Base-by-base conservation (phyloP, 2,329 filamentous ascomycete genomes). In the Arthroderma uncinatum region DNA sequence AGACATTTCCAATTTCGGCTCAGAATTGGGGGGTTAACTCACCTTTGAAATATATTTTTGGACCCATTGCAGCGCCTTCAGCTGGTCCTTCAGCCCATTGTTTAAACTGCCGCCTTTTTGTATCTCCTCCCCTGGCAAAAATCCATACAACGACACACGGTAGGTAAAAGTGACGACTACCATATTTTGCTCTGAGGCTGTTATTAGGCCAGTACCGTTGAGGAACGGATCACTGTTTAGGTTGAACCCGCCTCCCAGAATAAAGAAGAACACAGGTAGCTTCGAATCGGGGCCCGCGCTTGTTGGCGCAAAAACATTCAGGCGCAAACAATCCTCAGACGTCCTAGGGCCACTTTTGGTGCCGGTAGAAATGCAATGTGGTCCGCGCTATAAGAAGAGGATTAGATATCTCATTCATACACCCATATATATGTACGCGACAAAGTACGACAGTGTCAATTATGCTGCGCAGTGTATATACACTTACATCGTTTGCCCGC, bases 141-240 rank as follows among this genome's bases (percentile, higher is more conserved):
- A 91, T 0, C 87, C 87, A 62, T 83, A 89, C 0, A 81, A 78
- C 0, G 86, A 86, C 9, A 91, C 85, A 4, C 87, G 82, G 66
- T 91, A 90, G 70, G 89, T 90, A 70, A 88, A 79, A 8, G 78
- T 84, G 1, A 91, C 84, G 0, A 89, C 81, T 0, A 91, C 72
- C 25, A 89, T 83, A 50, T 80, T 76, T 58, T 79, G 72, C 37
- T 77, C 74, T 16, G 80, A 79, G 0, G 82, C 83, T 30, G 75
- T 67, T 28, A 84, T 75, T n/a, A 90, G 69, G 0, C 79, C 81
- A 0, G 76, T 78, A 0, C 80, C 84, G 61, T 88, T 80, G 62
- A 80, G 76, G 59, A 84, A 79, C 1, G 78, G 65, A 58, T 80
- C 81, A 58, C 83, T 80, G 59, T 84, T 78, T 0, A 73, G 64